Base-by-base conservation (phyloP, 2,329 filamentous ascomycete genomes). In the Hypoxylon sp. region DNA sequence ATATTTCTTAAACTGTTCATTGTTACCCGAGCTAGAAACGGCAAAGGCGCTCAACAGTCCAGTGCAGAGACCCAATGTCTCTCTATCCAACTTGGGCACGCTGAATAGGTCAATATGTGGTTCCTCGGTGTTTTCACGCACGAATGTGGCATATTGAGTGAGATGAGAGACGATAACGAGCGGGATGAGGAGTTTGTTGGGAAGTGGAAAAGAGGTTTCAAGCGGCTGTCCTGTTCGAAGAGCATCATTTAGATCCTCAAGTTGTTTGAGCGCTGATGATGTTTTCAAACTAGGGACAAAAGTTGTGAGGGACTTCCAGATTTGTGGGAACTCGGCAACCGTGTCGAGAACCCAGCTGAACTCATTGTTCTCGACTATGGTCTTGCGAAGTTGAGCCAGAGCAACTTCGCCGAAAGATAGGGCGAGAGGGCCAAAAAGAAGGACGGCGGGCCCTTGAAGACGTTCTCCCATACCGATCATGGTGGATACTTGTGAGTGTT, bases 61-160 rank as follows among this genome's bases (percentile, higher is more conserved):
- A 2, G 68, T 70, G 31, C 75, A 77, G 41, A 75, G 68, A 1
- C 75, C 75, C 1, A 70, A 49, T 1, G 64, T 67, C 57, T 68
- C 62, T 17, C 17, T 51, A 23, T 51, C 42, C 32, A 13, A 35
- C 30, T 50, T 43, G 15, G 37, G 35, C n/a, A 17, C 15, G 7
- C 27, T 19, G 17, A 51, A 51, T 12, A 32, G 35, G 12, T 53
- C 51, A 19, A 35, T 15, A 4, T 36, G 32, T 23, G 30, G 30
- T 15, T 15, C 35, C 20, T 57, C 52, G 3, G 37, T 35, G 25
- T 26, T 54, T 7, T 34, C 50, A 37, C 29, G 46, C 38, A 49
- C 11, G 35, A 49, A 51, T 9, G 37, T 44, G 13, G 45, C 44
- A 16, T 57, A 51, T 40, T 55, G 59, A 11, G 47, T 53, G 3